Conservation (phyloP, 768 basidiomycete genomes). For the Lactarius sp. region DNA sequence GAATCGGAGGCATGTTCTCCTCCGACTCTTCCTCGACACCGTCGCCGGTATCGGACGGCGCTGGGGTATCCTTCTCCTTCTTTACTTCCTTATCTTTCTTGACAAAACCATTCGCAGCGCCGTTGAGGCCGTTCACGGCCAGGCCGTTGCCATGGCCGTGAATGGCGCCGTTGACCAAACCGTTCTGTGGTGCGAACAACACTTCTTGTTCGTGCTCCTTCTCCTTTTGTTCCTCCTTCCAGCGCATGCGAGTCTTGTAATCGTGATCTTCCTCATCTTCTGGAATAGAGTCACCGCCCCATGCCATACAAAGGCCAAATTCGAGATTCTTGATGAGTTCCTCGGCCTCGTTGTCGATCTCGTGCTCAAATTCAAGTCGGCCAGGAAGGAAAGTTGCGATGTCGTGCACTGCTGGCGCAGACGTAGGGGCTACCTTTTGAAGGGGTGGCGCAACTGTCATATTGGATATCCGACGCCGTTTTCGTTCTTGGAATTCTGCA, state of each 20-base stretch:
- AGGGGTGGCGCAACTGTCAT: conserved; percentile 55
- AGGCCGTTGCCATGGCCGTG: conserved; percentile 35
- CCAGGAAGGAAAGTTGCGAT: conserved; percentile 91
- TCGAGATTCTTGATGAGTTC: conserved; percentile 93
- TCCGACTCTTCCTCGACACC: conserved; percentile 59
- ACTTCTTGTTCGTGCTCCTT: conserved; percentile 31
- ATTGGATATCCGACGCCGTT: conserved; percentile 81
- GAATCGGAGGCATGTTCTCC: conserved; percentile 65
- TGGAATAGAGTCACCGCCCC: conserved; percentile 74
- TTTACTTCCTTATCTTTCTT: conserved; percentile 43
- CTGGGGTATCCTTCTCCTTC: conserved; percentile 26
- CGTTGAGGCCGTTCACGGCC: conserved; percentile 35
- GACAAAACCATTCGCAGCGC: conserved; percentile 30
- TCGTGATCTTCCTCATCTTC: conserved; percentile 78
- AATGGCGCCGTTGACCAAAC: conserved; percentile 29
- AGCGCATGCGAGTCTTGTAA: conserved; percentile 48
- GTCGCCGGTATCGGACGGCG: conserved; percentile 33
- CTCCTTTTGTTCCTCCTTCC: conserved; percentile 38
- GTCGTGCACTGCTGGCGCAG: conserved; percentile 89
- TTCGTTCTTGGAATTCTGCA: conserved; percentile 81
- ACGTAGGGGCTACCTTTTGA: conserved; percentile 76
- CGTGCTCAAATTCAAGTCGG: conserved; percentile 97
- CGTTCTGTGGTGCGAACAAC: conserved; percentile 3
- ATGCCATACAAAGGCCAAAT: conserved; percentile 83
- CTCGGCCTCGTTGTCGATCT: conserved; percentile 95